These are phyloP conservation scores for Waltergamsia citrina DNA, from an alignment of 2,329 filamentous ascomycete species.

Conservation along the genomic window DNA sequence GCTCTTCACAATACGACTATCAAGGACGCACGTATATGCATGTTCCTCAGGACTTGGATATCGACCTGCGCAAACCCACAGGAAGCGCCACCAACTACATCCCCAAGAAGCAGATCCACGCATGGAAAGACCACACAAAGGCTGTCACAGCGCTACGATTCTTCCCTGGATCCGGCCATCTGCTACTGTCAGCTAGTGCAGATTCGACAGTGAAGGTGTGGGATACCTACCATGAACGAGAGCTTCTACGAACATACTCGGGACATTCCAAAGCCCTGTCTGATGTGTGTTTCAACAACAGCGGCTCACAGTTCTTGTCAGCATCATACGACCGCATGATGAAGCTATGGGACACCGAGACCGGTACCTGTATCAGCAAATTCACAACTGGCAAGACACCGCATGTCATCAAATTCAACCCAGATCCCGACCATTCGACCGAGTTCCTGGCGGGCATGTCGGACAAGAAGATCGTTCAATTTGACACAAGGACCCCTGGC, in stretches of 20 bases:
- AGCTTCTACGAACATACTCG: slow-evolving; percentile 82
- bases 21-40: slow-evolving; percentile 97
- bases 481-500: slow-evolving; percentile 69
- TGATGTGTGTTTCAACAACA: slow-evolving; percentile 77
- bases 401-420: slow-evolving; percentile 91
- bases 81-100: slow-evolving; percentile 83
- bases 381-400: slow-evolving; percentile 94
- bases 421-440: slow-evolving; percentile 62
- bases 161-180: slow-evolving; percentile 79
- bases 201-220: slow-evolving; percentile 89
- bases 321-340: slow-evolving; percentile 92
- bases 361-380: slow-evolving; percentile 74
- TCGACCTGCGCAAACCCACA: slow-evolving; percentile 73
- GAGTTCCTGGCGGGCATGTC: slow-evolving; percentile 97
- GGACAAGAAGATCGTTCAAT: slow-evolving; percentile 98
- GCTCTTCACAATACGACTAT: slow-evolving; percentile 77
- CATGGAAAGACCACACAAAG: slow-evolving; percentile 77
- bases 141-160: slow-evolving; percentile 84
- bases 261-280: slow-evolving; percentile 87
- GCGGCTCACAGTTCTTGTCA: slow-evolving; percentile 79
- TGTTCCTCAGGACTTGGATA: slow-evolving; percentile 79
- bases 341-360: slow-evolving; percentile 98
- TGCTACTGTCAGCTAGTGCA: slow-evolving; percentile 81
- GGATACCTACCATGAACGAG: slow-evolving; percentile 85
- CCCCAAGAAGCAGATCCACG: slow-evolving; percentile 87